Evolutionary conservation across 257 asterid species (phyloP), one percentile per base, ranked within the genome.

Genomic region (Leonotis leonurus): DNA sequence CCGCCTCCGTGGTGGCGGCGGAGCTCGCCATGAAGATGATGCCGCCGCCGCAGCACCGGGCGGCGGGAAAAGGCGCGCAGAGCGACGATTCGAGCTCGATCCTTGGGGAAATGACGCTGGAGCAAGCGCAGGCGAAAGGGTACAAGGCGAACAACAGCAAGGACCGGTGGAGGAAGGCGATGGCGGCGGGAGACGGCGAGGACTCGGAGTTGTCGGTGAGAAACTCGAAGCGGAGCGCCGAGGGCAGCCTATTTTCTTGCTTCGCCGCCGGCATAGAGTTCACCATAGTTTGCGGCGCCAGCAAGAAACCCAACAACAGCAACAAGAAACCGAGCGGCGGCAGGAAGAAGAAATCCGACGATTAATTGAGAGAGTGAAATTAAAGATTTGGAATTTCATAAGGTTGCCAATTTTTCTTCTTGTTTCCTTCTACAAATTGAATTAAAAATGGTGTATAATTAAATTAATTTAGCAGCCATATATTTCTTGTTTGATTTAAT

Each of bases 1-100:
- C 96, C 0, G 93, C 95, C 4, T 85, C 96, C 2, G 66, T 90
- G 32, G 95, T 90, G 70, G 97, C 90, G 0, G 94, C 81, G 1
- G 91, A 86, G 55, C 43, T 86, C 4, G 81, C 89, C 44, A 54
- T 40, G 56, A 78, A 80, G 37, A 17, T 33, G 14, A 71, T 55
- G 13, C 72, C 73, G 18, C 51, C 50, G 0, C 56, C 56, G 6
- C 40, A 13, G 9, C 49, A 50, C 0, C 11, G 21, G 18, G 39
- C 4, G 20, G 39, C 6, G 8, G 0, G 39, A 7, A 45, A 20
- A 20, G 35, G 44, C 4, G 8, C 32, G 1, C 10, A n/a, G 0
- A 46, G 29, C 3, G 78, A 73, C 10, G 70, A 40, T 3, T 40
- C 71, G 0, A 70, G 80, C 69, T 76, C 81, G 1, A 71, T 76